phyloP scores from a whole-genome alignment of 2,329 filamentous ascomycete species.

The Diaporthe sp. region DNA sequence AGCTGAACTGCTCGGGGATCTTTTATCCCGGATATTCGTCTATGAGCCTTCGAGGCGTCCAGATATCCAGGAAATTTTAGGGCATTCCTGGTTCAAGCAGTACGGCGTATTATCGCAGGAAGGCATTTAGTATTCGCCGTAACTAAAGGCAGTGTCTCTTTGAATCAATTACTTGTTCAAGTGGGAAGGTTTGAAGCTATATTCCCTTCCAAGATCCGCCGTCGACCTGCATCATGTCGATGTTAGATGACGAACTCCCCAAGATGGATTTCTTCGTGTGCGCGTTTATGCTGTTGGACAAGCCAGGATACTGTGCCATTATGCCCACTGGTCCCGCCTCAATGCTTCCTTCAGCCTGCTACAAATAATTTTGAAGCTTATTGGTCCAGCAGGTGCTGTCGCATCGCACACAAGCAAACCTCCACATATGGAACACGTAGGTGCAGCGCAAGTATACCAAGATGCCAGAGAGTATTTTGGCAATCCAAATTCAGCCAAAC shows the following conservation, averaged over 20 bases:
- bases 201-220: not conserved
- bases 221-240: not conserved
- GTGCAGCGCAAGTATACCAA: not conserved
- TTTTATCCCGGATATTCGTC: conserved; percentile 15
- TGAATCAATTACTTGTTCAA: not conserved
- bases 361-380: not conserved
- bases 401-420: not conserved
- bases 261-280: not conserved
- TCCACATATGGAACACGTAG: not conserved
- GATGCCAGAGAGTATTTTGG: not conserved
- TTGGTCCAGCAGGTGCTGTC: not conserved
- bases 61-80: not conserved
- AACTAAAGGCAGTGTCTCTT: not conserved
- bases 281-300: not conserved
- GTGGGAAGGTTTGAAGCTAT: not conserved
- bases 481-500: not conserved
- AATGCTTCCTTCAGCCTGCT: not conserved
- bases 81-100: not conserved
- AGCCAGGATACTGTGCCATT: not conserved
- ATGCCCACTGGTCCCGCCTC: not conserved
- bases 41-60: conserved; percentile 6
- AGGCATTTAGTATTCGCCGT: not conserved
- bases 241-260: not conserved
- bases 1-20: not conserved
- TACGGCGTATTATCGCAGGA: not conserved